A percentile compares a stretch with the other conserved stretches of the same genome.
Conservation (phyloP, 2,329 filamentous ascomycete genomes). For the Epicoccum sorghinum region DNA sequence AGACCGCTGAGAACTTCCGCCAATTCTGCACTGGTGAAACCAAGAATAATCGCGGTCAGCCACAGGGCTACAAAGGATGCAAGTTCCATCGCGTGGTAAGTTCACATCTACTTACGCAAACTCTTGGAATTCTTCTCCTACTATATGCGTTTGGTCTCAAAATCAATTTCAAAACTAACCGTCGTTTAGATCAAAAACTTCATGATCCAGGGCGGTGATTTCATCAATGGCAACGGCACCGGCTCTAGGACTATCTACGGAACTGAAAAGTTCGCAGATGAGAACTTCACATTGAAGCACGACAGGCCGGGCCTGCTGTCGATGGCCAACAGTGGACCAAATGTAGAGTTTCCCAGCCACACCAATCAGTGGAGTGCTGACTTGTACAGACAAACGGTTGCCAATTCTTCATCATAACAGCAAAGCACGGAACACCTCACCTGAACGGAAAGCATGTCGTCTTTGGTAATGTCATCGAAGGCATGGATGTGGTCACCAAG, state of each 20-base stretch:
- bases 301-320: constrained; percentile 80
- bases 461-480: constrained; percentile 87
- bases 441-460: constrained; percentile 94
- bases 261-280: constrained; percentile 81
- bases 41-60: constrained; percentile 75
- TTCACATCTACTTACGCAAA: constrained; percentile 18
- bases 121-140: no score
- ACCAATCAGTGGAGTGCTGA: not conserved
- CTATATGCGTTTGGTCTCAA: not conserved
- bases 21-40: constrained; percentile 96
- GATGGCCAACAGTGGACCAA: constrained; percentile 71
- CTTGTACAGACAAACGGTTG: constrained; percentile 72
- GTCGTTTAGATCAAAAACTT: constrained; percentile 80
- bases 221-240: constrained; percentile 89
- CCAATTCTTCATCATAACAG: constrained; percentile 97
- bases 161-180: constrained; percentile 12
- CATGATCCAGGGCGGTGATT: constrained; percentile 98
- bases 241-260: constrained; percentile 90
- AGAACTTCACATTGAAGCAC: constrained; percentile 85
- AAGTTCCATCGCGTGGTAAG: constrained; percentile 92
- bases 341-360: constrained; percentile 54
- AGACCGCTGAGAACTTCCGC: constrained; percentile 94
- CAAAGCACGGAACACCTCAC: constrained; percentile 73
- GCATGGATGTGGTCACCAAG: constrained; percentile 89
- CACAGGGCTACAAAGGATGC: constrained; percentile 92